Evolutionary conservation across 768 basidiomycete species (phyloP), one percentile per base, ranked within the genome.

Genomic region (Coprinopsis strossmayeri): DNA sequence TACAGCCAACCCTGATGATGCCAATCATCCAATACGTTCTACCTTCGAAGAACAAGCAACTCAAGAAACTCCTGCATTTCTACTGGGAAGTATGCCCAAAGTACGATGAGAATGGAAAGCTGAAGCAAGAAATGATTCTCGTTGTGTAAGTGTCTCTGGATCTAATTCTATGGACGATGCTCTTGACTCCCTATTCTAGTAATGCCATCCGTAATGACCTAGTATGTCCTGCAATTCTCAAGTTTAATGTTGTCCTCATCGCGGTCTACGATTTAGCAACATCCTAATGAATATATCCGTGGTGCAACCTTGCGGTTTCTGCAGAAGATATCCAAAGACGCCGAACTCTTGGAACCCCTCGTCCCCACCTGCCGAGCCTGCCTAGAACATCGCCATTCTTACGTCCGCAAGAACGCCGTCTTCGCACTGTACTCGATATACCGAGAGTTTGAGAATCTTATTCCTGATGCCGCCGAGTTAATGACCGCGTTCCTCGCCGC

Each of bases 111-210:
- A 84, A 81, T 55, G 95, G 95, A 43, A 98, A 97, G 70, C 69
- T 98, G 56, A 97, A 95, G 77, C 96, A 98, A 69, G 95, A 99
- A 72, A 98, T 98, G 95, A 98, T 97, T 62, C 79, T 98, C 45
- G 95, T 98, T 26, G 93, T 94, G 91, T 94, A 65, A 64, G 91
- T 81, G 10, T 2, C 37, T 13, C 11, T 42, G 15, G 23, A 44
- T 45, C 35, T 30, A 42, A 57, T 30, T 51, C 18, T 18, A 23
- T 1, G 7, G 20, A 25, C 32, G 11, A 39, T 34, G 10, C 53
- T 46, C 50, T 55, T 18, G 46, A 24, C 39, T 42, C 18, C 48
- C 20, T 28, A 26, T 13, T 54, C 28, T 59, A 94, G 92, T 55
- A 98, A 98, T 61, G 93, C 96, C 45, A 92, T 98, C 64, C 88